These are phyloP conservation scores for Raddia guianensis DNA, from an alignment of 176 grass and related monocot species.

Conservation along the genomic window DNA sequence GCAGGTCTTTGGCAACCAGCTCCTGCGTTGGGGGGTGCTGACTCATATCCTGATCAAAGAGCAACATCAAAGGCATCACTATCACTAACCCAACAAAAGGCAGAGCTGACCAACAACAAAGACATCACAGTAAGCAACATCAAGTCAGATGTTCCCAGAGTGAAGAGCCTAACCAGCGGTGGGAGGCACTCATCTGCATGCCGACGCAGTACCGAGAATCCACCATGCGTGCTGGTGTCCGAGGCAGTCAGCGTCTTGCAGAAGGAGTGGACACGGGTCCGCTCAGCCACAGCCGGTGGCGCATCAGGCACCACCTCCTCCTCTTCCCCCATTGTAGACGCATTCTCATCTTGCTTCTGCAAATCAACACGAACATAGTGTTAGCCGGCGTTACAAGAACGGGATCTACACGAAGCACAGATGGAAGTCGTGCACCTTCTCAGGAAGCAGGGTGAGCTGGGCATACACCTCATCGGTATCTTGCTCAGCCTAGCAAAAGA, in stretches of 20 bases:
- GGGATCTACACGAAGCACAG: constrained; percentile 3
- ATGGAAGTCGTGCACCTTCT: constrained; percentile 52
- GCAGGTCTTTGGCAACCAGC: constrained; percentile 83
- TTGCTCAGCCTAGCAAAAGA: constrained; percentile 66
- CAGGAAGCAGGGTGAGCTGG: constrained; percentile 80
- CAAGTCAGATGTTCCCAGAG: background rate
- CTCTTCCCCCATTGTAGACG: constrained; percentile 31
- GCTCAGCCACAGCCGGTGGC: constrained; percentile 26
- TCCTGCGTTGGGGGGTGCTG: constrained; percentile 85
- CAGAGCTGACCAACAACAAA: constrained; percentile 13
- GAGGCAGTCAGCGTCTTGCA: constrained; percentile 97
- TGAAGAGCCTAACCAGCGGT: constrained; percentile 58
- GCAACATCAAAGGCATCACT: constrained; percentile 30
- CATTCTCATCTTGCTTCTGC: constrained; percentile 65
- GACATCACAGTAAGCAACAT: background rate
- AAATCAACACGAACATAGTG: background rate
- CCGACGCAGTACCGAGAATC: constrained; percentile 83
- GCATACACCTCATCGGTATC: constrained; percentile 97
- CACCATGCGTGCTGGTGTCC: constrained; percentile 90
- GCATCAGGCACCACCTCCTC: constrained; percentile 45
- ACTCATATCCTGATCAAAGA: constrained; percentile 76
- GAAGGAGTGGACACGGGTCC: constrained; percentile 67
- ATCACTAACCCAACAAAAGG: constrained; percentile 13
- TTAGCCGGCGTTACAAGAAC: background rate
- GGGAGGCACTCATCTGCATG: constrained; percentile 94